phyloP scores from a whole-genome alignment of 129 eudicot species.

The Escallonia herrerae region DNA sequence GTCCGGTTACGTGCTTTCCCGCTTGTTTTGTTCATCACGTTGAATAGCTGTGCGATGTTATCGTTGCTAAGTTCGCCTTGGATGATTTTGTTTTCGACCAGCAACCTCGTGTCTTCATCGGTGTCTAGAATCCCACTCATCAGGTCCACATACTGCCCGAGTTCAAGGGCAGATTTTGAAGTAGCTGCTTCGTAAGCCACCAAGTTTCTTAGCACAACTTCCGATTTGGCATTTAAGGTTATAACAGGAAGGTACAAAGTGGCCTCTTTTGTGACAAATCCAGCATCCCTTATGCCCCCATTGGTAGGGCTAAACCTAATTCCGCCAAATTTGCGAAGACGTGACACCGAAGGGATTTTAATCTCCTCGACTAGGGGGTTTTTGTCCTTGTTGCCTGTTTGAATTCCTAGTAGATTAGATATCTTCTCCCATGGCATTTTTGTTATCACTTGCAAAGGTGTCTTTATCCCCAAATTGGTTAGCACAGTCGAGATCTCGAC shows the following conservation, averaged over 20 bases:
- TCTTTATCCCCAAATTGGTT: background rate
- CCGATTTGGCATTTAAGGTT: slow-evolving; percentile 35
- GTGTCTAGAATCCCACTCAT: slow-evolving; percentile 72
- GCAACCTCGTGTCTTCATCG: slow-evolving; percentile 39
- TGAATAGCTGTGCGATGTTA: slow-evolving; percentile 64
- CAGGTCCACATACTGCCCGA: slow-evolving; percentile 57
- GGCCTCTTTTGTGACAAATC: slow-evolving; percentile 18
- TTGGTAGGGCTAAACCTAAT: slow-evolving; percentile 22
- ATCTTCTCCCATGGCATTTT: background rate
- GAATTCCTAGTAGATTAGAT: background rate
- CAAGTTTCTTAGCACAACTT: slow-evolving; percentile 42
- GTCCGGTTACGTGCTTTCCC: too few relatives aligned
- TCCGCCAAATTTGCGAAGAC: slow-evolving; percentile 17
- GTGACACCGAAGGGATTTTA: slow-evolving; percentile 57
- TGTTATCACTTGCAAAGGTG: background rate
- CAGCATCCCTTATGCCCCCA: slow-evolving; percentile 33
- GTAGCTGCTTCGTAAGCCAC: slow-evolving; percentile 64
- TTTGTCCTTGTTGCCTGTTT: background rate
- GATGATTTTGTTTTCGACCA: slow-evolving; percentile 43
- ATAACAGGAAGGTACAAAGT: slow-evolving; percentile 42
- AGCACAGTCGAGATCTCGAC: background rate
- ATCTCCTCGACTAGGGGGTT: slow-evolving; percentile 34
- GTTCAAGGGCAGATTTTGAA: slow-evolving; percentile 36
- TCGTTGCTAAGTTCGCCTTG: slow-evolving; percentile 51
- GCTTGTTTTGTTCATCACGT: slow-evolving; percentile 47